phyloP scores from a whole-genome alignment of 2,329 filamentous ascomycete genomes.

The Lasiodiplodia sp. region DNA sequence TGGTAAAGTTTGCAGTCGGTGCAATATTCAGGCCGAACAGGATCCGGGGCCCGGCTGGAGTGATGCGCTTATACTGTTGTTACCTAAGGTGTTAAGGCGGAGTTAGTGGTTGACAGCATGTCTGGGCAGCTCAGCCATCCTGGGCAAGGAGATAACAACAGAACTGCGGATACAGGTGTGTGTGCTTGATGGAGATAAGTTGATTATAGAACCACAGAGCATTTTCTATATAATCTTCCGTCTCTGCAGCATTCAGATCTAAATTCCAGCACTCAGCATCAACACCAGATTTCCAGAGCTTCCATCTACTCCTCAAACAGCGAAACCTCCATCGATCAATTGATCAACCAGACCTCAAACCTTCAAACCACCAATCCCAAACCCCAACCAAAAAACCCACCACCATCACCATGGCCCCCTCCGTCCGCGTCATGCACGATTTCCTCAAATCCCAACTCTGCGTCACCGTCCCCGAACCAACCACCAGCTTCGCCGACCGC shows the following conservation, averaged over 20 bases:
- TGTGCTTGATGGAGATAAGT: not conserved
- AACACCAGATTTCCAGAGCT: too few species aligned
- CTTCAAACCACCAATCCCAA: too few species aligned
- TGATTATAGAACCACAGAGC: not conserved
- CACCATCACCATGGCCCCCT: constrained; percentile 2
- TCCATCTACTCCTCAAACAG: not conserved
- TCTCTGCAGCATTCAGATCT: not conserved
- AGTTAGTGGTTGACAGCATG: not conserved
- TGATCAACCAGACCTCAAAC: too few species aligned
- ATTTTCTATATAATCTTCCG: not conserved
- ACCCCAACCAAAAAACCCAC: too few species aligned
- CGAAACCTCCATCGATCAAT: not conserved
- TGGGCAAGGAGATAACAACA: not conserved
- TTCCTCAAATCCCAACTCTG: constrained; percentile 53
- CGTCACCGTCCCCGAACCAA: constrained; percentile 43
- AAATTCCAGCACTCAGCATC: not conserved
- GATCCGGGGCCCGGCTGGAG: not conserved
- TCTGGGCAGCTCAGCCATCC: not conserved
- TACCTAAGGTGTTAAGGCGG: not conserved
- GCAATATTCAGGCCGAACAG: not conserved
- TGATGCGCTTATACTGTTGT: not conserved
- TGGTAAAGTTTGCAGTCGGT: not conserved
- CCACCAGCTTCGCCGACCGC: constrained; percentile 41
- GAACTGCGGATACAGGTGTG: not conserved
- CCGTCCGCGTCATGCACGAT: constrained; percentile 2